Evolutionary conservation across 345 rosid genomes (phyloP).

Genomic region (Lumnitzera racemosa): DNA sequence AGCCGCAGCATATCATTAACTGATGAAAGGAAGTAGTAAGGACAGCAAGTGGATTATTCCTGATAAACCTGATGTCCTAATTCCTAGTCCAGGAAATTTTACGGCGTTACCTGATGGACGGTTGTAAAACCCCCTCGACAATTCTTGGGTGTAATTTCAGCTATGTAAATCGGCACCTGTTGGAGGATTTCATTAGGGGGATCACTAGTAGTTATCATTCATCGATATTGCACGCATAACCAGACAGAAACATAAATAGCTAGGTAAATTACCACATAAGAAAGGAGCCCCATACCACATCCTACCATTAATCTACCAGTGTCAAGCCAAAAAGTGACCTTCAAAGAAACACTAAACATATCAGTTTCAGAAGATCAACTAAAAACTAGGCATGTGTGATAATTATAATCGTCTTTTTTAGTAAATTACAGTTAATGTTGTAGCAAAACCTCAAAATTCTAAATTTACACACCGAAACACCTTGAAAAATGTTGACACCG

Average conservation of each 20-base stretch:
- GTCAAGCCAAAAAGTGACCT: slow-evolving; percentile 59
- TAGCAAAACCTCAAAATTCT: too few relatives aligned
- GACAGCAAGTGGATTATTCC: neutral
- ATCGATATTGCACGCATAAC: too few relatives aligned
- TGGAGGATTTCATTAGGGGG: neutral
- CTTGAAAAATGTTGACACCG: too few relatives aligned
- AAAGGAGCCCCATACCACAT: slow-evolving; percentile 55
- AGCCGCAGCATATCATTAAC: slow-evolving; percentile 73
- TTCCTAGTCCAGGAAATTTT: slow-evolving; percentile 1
- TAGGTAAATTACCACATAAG: slow-evolving; percentile 56
- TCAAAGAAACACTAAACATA: slow-evolving; percentile 8
- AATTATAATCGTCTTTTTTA: too few relatives aligned
- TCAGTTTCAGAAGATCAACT: too few relatives aligned
- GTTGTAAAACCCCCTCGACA: slow-evolving; percentile 73
- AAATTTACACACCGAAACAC: too few relatives aligned
- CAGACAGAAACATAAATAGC: neutral
- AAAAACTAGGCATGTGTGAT: too few relatives aligned
- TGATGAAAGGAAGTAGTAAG: slow-evolving; percentile 18
- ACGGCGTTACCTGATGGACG: slow-evolving; percentile 39
- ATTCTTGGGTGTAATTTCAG: slow-evolving; percentile 75
- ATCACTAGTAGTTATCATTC: neutral
- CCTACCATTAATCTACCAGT: slow-evolving; percentile 65
- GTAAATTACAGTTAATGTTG: too few relatives aligned
- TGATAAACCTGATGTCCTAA: neutral
- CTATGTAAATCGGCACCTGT: slow-evolving; percentile 77